Base-by-base conservation (phyloP, 1,139 yeast species). In the Kodamaea ohmeri region DNA sequence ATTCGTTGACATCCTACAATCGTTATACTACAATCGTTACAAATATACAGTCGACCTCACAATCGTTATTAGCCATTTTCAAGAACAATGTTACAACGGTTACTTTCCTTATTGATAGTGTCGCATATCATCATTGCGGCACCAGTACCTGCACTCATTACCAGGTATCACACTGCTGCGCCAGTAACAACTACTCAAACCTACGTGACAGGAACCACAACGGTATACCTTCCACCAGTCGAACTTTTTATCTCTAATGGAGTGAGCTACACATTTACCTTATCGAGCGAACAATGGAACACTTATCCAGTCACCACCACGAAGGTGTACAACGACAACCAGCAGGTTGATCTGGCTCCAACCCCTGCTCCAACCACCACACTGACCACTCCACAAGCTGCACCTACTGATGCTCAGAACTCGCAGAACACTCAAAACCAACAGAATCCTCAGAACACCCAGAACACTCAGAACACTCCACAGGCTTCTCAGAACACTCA, bases 201-300 rank as follows among this genome's bases (percentile, higher is more conserved):
- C 16, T 67, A 67, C 46, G 69, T 78, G 16, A 80, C 85, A 1
- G 76, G 81, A 6, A 79, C 84, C 4, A 71, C 80, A 31, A 73
- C 84, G 7, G 65, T 76, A 20, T 67, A 73, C 43, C 76, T 83
- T 40, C 87, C 89, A 36, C 79, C 87, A n/a, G 88, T 83, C 22
- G 78, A 81, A 53, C 65, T 80, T 30, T 66, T 80, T 34, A 71
- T 83, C 39, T 76, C 83, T 30, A 75, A 78, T 53, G 84, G 78
- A 42, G 76, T 65, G 25, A 78, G 85, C 27, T 78, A 71, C 48
- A 82, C 89, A 6, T 65, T 66, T 46, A 80, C 87, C 32, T 59
- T 74, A 43, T 59, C 73, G 22, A 59, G 58, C 17, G 42, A 49
- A 36, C 54, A 55, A 22, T 63, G 66, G 40, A 64, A 63, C 24